A percentile compares a stretch with the other conserved stretches of the same genome.
phyloP scores from a whole-genome alignment of 148 eudicot species.

The Fagopyrum homotropicum region DNA sequence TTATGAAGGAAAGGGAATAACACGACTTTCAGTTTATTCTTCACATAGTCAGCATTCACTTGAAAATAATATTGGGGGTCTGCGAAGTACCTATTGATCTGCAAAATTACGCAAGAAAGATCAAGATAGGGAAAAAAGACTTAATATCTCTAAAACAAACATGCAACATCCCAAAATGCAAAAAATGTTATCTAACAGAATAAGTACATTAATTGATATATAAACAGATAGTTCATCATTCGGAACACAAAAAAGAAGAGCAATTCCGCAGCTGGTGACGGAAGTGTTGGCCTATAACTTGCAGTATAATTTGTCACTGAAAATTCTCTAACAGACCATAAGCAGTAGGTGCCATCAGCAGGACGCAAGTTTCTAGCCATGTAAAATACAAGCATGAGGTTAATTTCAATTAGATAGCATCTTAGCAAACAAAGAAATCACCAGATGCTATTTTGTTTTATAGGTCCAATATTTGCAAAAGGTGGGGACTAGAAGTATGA shows the following conservation, averaged over 20 bases:
- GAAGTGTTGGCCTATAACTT: neutral
- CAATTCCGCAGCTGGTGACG: too few relatives aligned
- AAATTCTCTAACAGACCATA: neutral
- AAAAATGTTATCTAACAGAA: neutral
- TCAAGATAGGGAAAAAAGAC: neutral
- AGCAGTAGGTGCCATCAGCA: neutral
- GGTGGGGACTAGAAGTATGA: neutral
- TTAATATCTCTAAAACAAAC: neutral
- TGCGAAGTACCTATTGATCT: conserved; percentile 84
- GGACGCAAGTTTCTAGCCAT: neutral
- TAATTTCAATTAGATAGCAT: neutral
- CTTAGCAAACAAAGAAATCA: neutral
- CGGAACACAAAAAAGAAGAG: neutral
- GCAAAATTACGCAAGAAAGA: conserved; percentile 15
- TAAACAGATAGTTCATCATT: neutral
- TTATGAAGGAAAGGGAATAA: conserved; percentile 88
- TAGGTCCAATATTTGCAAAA: neutral
- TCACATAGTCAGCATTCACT: conserved; percentile 91
- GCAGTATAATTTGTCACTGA: neutral
- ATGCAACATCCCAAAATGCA: neutral
- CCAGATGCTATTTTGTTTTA: neutral
- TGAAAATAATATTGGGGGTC: conserved; percentile 95
- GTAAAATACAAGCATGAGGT: neutral
- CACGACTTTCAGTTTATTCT: conserved; percentile 90
- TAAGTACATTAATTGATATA: neutral